Evolutionary conservation across 805 yeast genomes (phyloP), one percentile per base, ranked within the genome.

Genomic region (Barnettozyma californica): DNA sequence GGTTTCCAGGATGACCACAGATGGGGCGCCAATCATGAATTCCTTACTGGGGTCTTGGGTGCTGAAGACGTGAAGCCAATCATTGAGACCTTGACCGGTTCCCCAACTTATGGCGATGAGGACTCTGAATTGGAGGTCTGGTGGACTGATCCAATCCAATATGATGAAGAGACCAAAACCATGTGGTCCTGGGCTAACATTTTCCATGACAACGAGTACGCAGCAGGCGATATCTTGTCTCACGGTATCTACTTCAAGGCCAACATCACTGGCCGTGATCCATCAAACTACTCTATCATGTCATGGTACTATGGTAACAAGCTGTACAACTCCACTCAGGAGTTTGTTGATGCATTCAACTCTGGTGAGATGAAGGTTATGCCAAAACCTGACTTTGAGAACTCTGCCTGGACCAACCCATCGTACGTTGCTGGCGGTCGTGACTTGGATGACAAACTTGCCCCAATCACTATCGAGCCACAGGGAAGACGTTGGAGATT

Each of bases 401-500:
- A 49, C 27, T 19, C 51, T 9, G 19, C 43, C 10, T 41, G 46
- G 46, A 46, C 50, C 10, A 47, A 49, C 40, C 43, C 51, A 19
- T 54, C 51, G 19, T 47, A 55, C 9, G 50, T 48, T 35, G 47
- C 57, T 35, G 61, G 55, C 21, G 49, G 51, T 4, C 54, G 57
- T 45, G 61, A 55, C 8, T 42, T 54, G 11, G 65, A 61, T 44
- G 57, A 60, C 2, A 59, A 55, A 37, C 38, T 51, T 9, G 52
- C 63, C 2, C 65, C 65, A 43, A 45, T 55, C 19, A 9, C 44
- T 1, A 36, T 61, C 39, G 64, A 61, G 41, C 63, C 64, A 26
- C 51, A 59, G 39, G 65, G 65, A 31, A 55, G 64, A 39, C 55
- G 65, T 43, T 61, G 65, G 65, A 47, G 45, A 18, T 58, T 41